A percentile compares a stretch with the other conserved stretches of the same genome.
These are phyloP conservation scores for Pestalotiopsis sp. DNA, from an alignment of 2,329 filamentous ascomycete genomes.

Conservation along the genomic window DNA sequence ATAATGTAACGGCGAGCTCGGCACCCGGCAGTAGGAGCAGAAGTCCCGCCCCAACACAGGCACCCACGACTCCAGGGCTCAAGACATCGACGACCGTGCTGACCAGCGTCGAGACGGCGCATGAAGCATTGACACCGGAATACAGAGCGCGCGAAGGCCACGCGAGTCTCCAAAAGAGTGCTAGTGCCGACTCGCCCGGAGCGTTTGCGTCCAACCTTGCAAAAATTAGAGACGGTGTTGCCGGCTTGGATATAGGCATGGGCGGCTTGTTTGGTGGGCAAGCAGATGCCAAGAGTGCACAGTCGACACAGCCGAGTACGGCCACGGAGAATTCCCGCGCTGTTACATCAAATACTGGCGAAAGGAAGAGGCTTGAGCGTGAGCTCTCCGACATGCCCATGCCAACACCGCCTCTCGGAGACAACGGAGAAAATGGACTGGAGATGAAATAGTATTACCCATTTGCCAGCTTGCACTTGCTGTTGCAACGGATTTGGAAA, in stretches of 20 bases:
- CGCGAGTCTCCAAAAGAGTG: slow-evolving; percentile 44
- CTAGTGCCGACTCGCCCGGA: slow-evolving; percentile 47
- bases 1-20: slow-evolving; percentile 37
- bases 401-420: neutral
- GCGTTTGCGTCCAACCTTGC: slow-evolving; percentile 43
- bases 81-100: slow-evolving; percentile 55
- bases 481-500: neutral
- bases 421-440: neutral
- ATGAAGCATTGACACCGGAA: slow-evolving; percentile 51
- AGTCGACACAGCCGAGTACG: neutral
- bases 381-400: slow-evolving; percentile 4
- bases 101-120: slow-evolving; percentile 59
- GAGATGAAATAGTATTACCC: slow-evolving; percentile 11
- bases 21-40: slow-evolving; percentile 41
- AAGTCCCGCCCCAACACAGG: slow-evolving; percentile 25
- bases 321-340: neutral
- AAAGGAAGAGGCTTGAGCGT: neutral
- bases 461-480: neutral
- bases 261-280: slow-evolving; percentile 38
- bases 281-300: neutral
- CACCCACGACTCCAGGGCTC: slow-evolving; percentile 36
- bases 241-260: slow-evolving; percentile 51
- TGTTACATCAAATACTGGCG: neutral
- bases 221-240: slow-evolving; percentile 49
- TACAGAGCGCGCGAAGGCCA: slow-evolving; percentile 22